Conservation (phyloP, 2,329 filamentous ascomycete species). For the Colletotrichum sublineola region DNA sequence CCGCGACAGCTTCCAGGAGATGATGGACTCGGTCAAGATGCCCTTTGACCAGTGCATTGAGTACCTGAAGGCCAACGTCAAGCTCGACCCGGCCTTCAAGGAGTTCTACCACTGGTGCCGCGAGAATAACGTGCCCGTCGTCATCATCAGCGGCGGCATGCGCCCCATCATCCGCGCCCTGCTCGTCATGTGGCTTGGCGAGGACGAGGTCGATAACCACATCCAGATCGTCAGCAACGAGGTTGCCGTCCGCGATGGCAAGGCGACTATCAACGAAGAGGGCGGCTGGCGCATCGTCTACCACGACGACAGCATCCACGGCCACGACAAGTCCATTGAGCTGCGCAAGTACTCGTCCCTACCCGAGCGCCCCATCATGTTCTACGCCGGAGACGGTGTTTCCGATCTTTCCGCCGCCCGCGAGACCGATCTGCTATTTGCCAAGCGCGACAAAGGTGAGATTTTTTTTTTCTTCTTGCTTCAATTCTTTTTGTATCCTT, state of each 20-base stretch:
- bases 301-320: conserved; percentile 89
- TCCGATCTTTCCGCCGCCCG: conserved; percentile 92
- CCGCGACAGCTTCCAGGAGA: conserved; percentile 87
- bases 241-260: conserved; percentile 73
- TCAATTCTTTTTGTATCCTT: neutral
- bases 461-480: conserved; percentile 18
- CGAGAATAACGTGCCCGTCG: conserved; percentile 87
- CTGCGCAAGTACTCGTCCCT: conserved; percentile 88
- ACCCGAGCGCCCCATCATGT: conserved; percentile 81
- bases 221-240: conserved; percentile 94
- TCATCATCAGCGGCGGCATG: conserved; percentile 95
- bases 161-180: conserved; percentile 88
- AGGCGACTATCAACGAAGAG: conserved; percentile 78
- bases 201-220: conserved; percentile 74
- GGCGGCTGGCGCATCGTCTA: conserved; percentile 90
- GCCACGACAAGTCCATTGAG: conserved; percentile 96
- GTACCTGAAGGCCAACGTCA: conserved; percentile 83
- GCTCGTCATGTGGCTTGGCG: conserved; percentile 83
- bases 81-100: conserved; percentile 88
- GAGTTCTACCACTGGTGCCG: conserved; percentile 89
- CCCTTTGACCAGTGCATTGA: conserved; percentile 88
- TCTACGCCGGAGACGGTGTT: conserved; percentile 96
- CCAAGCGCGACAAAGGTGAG: conserved; percentile 88
- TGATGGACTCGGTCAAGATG: conserved; percentile 88
- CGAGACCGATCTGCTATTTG: conserved; percentile 94